Evolutionary conservation across 2,329 filamentous ascomycete species (phyloP).

Genomic region (Ascochyta fabae): DNA sequence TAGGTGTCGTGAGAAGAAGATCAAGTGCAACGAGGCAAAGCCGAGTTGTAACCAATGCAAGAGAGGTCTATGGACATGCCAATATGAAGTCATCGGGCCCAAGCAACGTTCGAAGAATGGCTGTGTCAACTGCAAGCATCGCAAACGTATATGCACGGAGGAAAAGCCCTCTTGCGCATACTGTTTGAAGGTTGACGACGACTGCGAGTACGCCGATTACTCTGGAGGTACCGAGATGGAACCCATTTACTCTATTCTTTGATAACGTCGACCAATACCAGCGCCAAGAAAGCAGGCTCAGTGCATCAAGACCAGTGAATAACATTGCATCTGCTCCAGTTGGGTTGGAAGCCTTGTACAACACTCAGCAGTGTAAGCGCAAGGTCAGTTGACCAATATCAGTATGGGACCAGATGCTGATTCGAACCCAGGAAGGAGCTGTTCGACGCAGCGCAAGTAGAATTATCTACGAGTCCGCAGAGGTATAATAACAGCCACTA

Average conservation of each 20-base stretch:
- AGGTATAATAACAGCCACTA: too few species aligned
- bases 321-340: not conserved
- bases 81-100: constrained; percentile 27
- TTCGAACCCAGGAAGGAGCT: not conserved
- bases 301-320: not conserved
- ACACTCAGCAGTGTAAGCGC: not conserved
- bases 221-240: constrained; percentile 9
- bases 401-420: not conserved
- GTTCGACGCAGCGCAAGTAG: not conserved
- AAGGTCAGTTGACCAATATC: not conserved
- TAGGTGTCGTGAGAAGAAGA: constrained; percentile 35
- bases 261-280: not conserved
- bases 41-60: constrained; percentile 42
- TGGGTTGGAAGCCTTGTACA: not conserved
- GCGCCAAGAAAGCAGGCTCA: not conserved
- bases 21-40: constrained; percentile 41
- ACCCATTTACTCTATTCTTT: not conserved
- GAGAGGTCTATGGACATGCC: constrained; percentile 38
- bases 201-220: constrained; percentile 36
- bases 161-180: constrained; percentile 39
- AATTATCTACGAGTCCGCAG: not conserved
- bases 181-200: constrained; percentile 37
- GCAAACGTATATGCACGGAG: constrained; percentile 43
- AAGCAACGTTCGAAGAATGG: constrained; percentile 41
- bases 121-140: constrained; percentile 37